phyloP scores from a whole-genome alignment of 768 basidiomycete genomes.

The Boletus barrowsii region DNA sequence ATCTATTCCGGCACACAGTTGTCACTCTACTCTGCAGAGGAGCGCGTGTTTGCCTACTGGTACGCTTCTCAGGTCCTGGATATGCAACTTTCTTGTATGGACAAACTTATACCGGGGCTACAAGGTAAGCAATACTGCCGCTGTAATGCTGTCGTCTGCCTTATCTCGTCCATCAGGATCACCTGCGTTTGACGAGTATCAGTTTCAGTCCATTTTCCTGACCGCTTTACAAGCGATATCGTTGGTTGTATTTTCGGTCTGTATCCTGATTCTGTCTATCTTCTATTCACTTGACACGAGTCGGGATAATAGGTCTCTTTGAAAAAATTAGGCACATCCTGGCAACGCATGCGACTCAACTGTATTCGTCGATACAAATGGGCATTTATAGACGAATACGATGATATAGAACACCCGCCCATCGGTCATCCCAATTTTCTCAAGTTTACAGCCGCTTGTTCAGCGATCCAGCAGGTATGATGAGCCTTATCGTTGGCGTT shows the following conservation, averaged over 20 bases:
- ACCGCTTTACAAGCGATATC: conserved; percentile 58
- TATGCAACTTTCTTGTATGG: conserved; percentile 51
- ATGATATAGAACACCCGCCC: conserved; percentile 41
- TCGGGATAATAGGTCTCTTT: conserved; percentile 43
- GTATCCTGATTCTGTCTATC: conserved; percentile 11
- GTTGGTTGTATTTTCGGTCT: conserved; percentile 51
- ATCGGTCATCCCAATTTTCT: conserved; percentile 57
- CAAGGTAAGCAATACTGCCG: conserved; percentile 34
- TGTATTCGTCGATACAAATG: conserved; percentile 74
- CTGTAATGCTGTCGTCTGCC: background rate
- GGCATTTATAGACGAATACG: conserved; percentile 64
- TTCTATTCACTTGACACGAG: background rate
- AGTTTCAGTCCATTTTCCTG: conserved; percentile 49
- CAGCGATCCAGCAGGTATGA: conserved; percentile 38
- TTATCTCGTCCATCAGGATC: conserved; percentile 13
- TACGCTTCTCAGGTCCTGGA: conserved; percentile 58
- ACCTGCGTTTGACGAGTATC: conserved; percentile 41
- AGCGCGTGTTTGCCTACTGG: conserved; percentile 76
- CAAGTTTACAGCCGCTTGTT: conserved; percentile 43
- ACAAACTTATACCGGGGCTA: conserved; percentile 42
- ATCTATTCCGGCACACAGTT: conserved; percentile 75
- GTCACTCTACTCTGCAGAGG: conserved; percentile 65
- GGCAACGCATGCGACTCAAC: conserved; percentile 52
- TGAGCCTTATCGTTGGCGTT: background rate
- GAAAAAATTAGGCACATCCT: conserved; percentile 44